Evolutionary conservation across 257 asterid genomes (phyloP).

Genomic region (Anisodus acutangulus): DNA sequence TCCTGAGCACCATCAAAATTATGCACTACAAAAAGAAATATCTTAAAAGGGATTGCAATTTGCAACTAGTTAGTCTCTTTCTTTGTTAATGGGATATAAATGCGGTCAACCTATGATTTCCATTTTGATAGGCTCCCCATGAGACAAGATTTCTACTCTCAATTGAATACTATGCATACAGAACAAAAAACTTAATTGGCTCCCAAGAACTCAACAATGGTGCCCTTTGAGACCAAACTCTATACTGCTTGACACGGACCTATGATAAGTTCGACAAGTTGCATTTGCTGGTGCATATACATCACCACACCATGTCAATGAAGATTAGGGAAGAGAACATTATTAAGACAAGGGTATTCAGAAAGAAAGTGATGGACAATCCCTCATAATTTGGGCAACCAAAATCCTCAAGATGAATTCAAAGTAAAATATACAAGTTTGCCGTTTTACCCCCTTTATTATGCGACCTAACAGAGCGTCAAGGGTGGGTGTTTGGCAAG

Average conservation of each 20-base stretch:
- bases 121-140: too few relatives aligned
- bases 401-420: constrained; percentile 38
- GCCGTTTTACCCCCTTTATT: constrained; percentile 51
- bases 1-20: background rate
- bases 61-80: too few relatives aligned
- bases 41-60: background rate
- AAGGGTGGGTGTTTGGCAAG: constrained; percentile 49
- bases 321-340: background rate
- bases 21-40: background rate
- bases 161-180: background rate
- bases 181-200: background rate
- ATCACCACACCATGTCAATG: background rate
- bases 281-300: background rate
- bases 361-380: background rate
- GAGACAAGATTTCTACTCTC: background rate
- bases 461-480: constrained; percentile 45
- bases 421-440: constrained; percentile 63
- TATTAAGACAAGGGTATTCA: background rate
- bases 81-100: too few relatives aligned
- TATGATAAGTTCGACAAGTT: background rate
- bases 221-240: background rate
- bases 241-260: background rate
- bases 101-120: background rate
- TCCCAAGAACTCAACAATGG: background rate
- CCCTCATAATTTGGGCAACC: constrained; percentile 25